These are phyloP conservation scores for Trichoderma orchidacearum DNA, from an alignment of 495 filamentous ascomycete species.

Conservation along the genomic window DNA sequence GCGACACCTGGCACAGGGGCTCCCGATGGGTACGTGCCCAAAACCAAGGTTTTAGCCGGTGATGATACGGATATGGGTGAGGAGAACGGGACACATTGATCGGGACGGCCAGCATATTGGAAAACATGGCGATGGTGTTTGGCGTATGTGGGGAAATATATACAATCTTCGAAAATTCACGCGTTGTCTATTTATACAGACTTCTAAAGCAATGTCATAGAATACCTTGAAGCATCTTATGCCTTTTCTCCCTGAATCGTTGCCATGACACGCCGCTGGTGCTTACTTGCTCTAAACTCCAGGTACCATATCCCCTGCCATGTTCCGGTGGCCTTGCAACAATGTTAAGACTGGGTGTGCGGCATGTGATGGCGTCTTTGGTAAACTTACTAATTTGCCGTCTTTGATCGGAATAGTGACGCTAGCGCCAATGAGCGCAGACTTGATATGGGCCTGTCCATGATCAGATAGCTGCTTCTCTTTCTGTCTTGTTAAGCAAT, in stretches of 20 bases:
- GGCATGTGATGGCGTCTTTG: constrained; percentile 44
- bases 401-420: constrained; percentile 82
- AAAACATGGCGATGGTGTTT: constrained; percentile 12
- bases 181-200: not conserved
- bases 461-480: not conserved
- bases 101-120: not conserved
- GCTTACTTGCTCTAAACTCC: constrained; percentile 70
- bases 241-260: constrained; percentile 89
- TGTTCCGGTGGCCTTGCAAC: constrained; percentile 30
- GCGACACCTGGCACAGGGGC: constrained; percentile 62
- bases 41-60: constrained; percentile 65
- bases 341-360: not conserved
- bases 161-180: not conserved
- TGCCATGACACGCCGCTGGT: constrained; percentile 70
- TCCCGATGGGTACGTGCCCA: constrained; percentile 35
- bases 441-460: constrained; percentile 63
- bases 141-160: constrained; percentile 7
- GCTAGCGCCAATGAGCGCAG: constrained; percentile 72
- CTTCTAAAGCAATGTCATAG: not conserved
- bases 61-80: constrained; percentile 44
- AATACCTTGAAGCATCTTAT: constrained; percentile 1
- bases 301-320: constrained; percentile 90
- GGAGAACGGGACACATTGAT: constrained; percentile 12
- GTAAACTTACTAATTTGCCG: constrained; percentile 53
- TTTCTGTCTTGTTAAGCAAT: not conserved